phyloP scores from a whole-genome alignment of 2,329 filamentous ascomycete species.

The Fusarium kyushuense region DNA sequence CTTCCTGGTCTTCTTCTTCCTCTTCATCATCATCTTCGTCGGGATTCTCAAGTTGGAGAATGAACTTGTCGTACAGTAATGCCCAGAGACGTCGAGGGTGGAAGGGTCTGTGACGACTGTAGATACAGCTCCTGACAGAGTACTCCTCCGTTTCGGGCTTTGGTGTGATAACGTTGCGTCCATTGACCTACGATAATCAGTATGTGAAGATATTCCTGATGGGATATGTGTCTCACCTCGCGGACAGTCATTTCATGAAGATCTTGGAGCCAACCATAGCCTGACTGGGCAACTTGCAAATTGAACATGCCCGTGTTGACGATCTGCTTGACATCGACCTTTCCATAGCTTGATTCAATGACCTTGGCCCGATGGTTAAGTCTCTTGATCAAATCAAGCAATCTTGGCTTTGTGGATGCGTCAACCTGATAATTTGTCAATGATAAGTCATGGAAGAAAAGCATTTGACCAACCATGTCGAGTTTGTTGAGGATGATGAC shows the following conservation, averaged over 20 bases:
- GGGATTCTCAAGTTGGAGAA: slow-evolving; percentile 60
- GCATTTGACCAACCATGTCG: slow-evolving; percentile 63
- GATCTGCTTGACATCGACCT: slow-evolving; percentile 71
- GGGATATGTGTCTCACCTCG: slow-evolving; percentile 56
- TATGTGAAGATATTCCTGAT: fast-evolving
- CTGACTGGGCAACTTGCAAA: slow-evolving; percentile 71
- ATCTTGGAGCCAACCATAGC: slow-evolving; percentile 77
- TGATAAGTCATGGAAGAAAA: fast-evolving
- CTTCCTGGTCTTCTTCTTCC: slow-evolving; percentile 48
- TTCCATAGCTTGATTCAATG: slow-evolving; percentile 69
- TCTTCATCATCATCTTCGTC: slow-evolving; percentile 53
- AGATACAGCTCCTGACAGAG: slow-evolving; percentile 78
- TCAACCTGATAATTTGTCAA: slow-evolving; percentile 48
- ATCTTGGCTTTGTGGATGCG: slow-evolving; percentile 57
- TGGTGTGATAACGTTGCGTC: slow-evolving; percentile 67
- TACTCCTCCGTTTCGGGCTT: slow-evolving; percentile 81
- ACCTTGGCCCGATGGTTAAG: slow-evolving; percentile 76
- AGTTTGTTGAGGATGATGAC: slow-evolving; percentile 79
- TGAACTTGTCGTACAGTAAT: slow-evolving; percentile 62
- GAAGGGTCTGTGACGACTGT: slow-evolving; percentile 69
- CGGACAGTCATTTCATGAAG: slow-evolving; percentile 75
- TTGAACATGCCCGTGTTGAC: slow-evolving; percentile 75
- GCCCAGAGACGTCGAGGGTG: slow-evolving; percentile 61
- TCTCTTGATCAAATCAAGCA: slow-evolving; percentile 66
- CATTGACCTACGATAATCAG: slow-evolving; percentile 54